Evolutionary conservation across 2,329 filamentous ascomycete genomes (phyloP).

Genomic region (Diaporthe sp.): DNA sequence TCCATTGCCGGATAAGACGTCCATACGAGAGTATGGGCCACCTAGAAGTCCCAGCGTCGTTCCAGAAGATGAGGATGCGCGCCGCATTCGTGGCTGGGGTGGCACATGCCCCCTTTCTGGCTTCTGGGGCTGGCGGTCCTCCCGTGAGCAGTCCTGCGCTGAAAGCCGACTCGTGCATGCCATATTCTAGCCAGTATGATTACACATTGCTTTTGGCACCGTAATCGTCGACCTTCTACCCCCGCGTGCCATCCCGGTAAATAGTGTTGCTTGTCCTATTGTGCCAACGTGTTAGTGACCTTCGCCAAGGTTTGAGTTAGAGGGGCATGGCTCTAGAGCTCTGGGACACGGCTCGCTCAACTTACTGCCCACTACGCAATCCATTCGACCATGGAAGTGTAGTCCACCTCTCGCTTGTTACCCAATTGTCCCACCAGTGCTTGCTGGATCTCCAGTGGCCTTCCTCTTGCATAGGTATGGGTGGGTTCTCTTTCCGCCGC

Average conservation of each 20-base stretch:
- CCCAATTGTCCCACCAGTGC: constrained; percentile 17
- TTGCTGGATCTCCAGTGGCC: neutral
- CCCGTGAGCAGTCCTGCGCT: neutral
- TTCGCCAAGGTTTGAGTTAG: constrained; percentile 10
- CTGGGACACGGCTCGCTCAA: neutral
- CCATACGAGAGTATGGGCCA: neutral
- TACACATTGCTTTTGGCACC: neutral
- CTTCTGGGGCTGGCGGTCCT: neutral
- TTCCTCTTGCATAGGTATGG: neutral
- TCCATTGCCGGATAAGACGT: neutral
- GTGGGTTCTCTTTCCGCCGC: neutral
- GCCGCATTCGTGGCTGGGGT: neutral
- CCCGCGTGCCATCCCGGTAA: neutral
- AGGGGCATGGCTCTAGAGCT: neutral
- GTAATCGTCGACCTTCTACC: neutral
- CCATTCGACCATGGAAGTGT: neutral
- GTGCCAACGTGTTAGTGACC: constrained; percentile 1
- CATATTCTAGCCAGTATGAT: neutral
- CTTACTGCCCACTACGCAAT: neutral
- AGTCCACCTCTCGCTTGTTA: neutral
- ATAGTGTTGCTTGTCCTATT: constrained; percentile 13
- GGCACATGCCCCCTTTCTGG: constrained; percentile 2
- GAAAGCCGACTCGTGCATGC: too few species aligned
- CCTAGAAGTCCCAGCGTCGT: neutral
- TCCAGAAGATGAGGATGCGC: constrained; percentile 9